Evolutionary conservation across 768 basidiomycete genomes (phyloP).

Genomic region (Vararia minispora): DNA sequence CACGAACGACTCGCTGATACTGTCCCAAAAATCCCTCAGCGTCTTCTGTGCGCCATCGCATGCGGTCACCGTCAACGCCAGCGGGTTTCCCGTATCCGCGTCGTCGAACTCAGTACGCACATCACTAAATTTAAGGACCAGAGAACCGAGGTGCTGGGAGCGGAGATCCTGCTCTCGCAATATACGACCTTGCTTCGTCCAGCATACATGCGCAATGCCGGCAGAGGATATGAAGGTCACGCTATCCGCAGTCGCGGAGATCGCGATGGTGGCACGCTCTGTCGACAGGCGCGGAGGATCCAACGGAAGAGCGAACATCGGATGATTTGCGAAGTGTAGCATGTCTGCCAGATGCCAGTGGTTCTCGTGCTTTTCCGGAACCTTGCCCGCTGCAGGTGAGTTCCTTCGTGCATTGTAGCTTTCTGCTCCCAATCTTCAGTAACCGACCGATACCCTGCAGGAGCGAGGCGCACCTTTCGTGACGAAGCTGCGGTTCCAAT

Average conservation of each 20-base stretch:
- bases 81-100: not conserved
- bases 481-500: conserved; percentile 1
- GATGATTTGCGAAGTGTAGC: conserved; percentile 1
- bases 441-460: not conserved
- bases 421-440: not conserved
- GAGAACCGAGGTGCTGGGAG: not conserved
- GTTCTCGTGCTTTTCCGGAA: not conserved
- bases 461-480: not conserved
- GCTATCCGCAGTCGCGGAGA: not conserved
- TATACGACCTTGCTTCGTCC: not conserved
- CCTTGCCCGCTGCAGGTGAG: not conserved
- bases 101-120: not conserved
- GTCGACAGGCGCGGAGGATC: not conserved
- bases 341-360: conserved; percentile 1
- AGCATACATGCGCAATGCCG: not conserved
- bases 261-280: not conserved
- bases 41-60: not conserved
- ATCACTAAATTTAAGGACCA: not conserved
- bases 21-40: not conserved
- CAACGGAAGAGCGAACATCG: not conserved
- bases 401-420: conserved; percentile 1
- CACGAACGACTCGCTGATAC: not conserved
- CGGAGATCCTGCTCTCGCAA: not conserved
- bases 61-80: not conserved
- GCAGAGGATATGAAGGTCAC: not conserved